Base-by-base conservation (phyloP, 2,329 filamentous ascomycete species). In the Ophioceras dolichostomum region DNA sequence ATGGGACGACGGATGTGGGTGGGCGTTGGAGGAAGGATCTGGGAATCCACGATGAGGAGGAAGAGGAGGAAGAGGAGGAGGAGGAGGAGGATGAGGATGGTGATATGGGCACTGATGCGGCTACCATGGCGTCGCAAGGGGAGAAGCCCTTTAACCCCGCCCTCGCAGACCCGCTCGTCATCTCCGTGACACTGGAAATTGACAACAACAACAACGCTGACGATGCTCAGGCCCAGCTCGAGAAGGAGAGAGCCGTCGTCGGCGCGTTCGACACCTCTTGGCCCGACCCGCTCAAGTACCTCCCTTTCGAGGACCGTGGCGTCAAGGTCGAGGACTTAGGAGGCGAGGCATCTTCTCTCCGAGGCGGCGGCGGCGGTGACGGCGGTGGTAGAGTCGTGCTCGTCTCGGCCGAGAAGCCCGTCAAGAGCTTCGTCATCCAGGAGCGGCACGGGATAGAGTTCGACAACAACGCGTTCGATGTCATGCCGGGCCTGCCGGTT, bases 211-310 rank as follows among this genome's bases (percentile, higher is more conserved):
- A n/a, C n/a, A n/a, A n/a, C n/a, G n/a, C n/a, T n/a, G n/a, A n/a
- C n/a, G n/a, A n/a, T n/a, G n/a, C n/a, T n/a, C n/a, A n/a, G n/a
- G n/a, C n/a, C n/a, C n/a, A n/a, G n/a, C 62, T 57, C 1, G 41
- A 52, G 14, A 49, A 62, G 10, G 24, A 14, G 10, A 13, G 12
- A 13, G 49, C 71, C 2, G 61, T 69, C 4, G 55, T 62, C 4
- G 12, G 10, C 10, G 34, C 30, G 10, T 8, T 29, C 12, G 68
- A 71, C 40, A 58, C 63, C 10, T 68, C 70, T 21, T 79, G 75
- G 73, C 73, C 74, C 1, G 69, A 79, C 34, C 75, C 75, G 1
- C 44, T 79, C 36, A 79, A 79, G 52, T 77, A 76, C 42, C 51
- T 75, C 2, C 62, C 68, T 43, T 56, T 78, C 30, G 51, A 59